Evolutionary conservation across 768 basidiomycete species (phyloP), one percentile per base, ranked within the genome.

Genomic region (Boletus sensibilis): DNA sequence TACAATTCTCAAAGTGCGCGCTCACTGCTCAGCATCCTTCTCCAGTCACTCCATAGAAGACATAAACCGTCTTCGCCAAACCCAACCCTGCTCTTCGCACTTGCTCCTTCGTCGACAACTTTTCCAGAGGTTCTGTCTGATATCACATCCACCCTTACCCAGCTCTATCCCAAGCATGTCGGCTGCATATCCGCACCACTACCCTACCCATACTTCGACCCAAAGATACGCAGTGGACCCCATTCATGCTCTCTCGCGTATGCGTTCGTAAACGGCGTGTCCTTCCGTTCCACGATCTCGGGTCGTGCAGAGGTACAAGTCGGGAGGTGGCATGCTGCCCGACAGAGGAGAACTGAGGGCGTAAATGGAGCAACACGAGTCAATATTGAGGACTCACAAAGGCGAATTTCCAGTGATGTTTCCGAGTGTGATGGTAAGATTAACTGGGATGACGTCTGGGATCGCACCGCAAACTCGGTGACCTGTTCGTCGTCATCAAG

Each of bases 291-390:
- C 10, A 78, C 76, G 1, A 80, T 90, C 51, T 79, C 80, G 1
- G 88, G 90, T 12, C 74, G 74, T 45, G 69, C 74, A n/a, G 74
- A 80, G 16, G 69, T 79, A 3, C 85, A 87, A 63, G 88, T 91
- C 13, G 90, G 90, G 29, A 76, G 88, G 44, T 86, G 86, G 86
- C 86, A 88, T 65, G 78, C 86, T 18, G 80, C 56, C 75, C 78
- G 62, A 75, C 73, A 60, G 61, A 69, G 35, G 62, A 67, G 27
- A 47, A 20, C 11, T 14, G 52, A 52, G 39, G 38, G 46, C 42
- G 7, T 12, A 40, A 27, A 41, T 35, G 45, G 20, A 47, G 38
- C 13, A 25, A 21, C 2, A 5, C 48, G 5, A 6, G 38, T 21
- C 14, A 21, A 53, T 27, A 23, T 39, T 1, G 55, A 49, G 20